A percentile compares a stretch with the other conserved stretches of the same genome.
phyloP scores from a whole-genome alignment of 495 filamentous ascomycete species.

The Aspergillus bertholletiae region DNA sequence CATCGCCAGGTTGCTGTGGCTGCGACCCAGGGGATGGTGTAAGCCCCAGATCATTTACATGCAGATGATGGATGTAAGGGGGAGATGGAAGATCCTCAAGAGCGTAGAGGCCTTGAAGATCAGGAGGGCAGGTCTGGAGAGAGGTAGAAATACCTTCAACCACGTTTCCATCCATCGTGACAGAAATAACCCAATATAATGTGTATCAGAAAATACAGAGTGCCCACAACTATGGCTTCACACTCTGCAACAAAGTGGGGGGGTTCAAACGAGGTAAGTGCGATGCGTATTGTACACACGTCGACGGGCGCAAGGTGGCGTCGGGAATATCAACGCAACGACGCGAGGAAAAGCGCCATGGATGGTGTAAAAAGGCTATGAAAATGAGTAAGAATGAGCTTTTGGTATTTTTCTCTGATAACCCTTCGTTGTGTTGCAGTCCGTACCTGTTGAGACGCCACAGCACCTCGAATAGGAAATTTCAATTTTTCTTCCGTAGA shows the following conservation, averaged over 20 bases:
- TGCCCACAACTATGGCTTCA: neutral
- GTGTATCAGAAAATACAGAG: neutral
- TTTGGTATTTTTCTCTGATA: neutral
- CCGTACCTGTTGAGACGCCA: neutral
- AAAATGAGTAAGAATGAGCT: neutral
- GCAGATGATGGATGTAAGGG: constrained; percentile 11
- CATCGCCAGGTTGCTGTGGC: constrained; percentile 20
- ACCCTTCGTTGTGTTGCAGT: neutral
- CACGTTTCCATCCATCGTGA: constrained; percentile 29
- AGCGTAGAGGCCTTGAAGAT: constrained; percentile 14
- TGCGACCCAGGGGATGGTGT: constrained; percentile 41
- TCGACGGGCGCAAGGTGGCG: constrained; percentile 7
- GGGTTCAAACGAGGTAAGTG: neutral
- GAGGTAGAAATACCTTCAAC: constrained; percentile 43
- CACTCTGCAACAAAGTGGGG: neutral
- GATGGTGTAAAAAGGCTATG: neutral
- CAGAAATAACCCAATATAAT: neutral
- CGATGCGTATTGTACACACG: neutral
- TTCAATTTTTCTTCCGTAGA: neutral
- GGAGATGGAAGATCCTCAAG: constrained; percentile 16
- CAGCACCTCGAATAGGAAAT: neutral
- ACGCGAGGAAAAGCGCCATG: neutral
- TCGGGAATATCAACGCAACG: constrained; percentile 1
- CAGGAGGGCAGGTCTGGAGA: constrained; percentile 21
- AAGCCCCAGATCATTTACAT: constrained; percentile 42